Base-by-base conservation (phyloP, 2,329 filamentous ascomycete species). In the Amphichorda felina region DNA sequence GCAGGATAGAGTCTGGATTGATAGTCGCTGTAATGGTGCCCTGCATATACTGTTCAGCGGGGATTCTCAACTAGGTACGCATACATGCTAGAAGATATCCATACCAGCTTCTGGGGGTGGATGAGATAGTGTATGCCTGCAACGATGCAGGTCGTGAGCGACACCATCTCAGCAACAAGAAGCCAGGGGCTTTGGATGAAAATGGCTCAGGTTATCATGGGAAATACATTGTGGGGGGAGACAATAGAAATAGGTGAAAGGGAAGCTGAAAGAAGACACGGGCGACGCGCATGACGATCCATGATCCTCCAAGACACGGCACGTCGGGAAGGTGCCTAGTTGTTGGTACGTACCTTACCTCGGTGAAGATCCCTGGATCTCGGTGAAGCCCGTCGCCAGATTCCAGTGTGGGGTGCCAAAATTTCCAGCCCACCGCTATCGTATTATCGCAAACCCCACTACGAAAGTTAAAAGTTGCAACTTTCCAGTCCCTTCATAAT, bases 1-100 rank as follows among this genome's bases (percentile, higher is more conserved):
- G 60, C 13, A 63, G 47, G 10, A 63, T 45, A 34, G 52, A 55
- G 38, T 62, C 59, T 1, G 60, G 51, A 16, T 60, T 55, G 40
- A 62, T 61, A 22, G 53, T 59, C 40, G 60, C 56, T 38, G 60
- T 47, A n/a, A 63, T 60, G 15, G 52, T 50, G 35, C 59, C 60
- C 59, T 63, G 17, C 6, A 16, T 10, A 21, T 11, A 21, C 25
- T 8, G 8, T 13, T 22, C n/a, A n/a, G n/a, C n/a, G n/a, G n/a
- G n/a, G n/a, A n/a, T n/a, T n/a, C n/a, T n/a, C n/a, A n/a, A n/a
- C n/a, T n/a, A n/a, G n/a, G n/a, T 18, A 13, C 6, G 18, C 13
- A n/a, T 30, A 31, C 5, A 33, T 14, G 15, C 5, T 33, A 35
- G n/a, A n/a, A n/a, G n/a, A n/a, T 11, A 8, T 9, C 22, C 33